Evolutionary conservation across 1,284 basidiomycete species (phyloP), one percentile per base, ranked within the genome.

Genomic region (Sporisorium reilianum): DNA sequence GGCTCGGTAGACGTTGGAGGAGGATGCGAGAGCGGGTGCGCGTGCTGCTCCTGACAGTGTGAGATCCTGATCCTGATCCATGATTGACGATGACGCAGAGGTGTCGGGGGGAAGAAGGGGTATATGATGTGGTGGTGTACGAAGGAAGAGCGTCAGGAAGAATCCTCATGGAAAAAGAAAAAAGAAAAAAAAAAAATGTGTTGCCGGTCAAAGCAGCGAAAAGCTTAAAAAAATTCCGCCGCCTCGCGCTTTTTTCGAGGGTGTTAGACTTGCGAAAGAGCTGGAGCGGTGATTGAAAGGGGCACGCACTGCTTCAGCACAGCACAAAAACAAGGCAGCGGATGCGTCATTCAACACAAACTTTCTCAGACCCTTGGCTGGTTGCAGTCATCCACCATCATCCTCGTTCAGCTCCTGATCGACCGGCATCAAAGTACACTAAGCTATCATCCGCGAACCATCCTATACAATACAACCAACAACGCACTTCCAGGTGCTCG

Each of bases 341-440:
- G 66, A 69, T 64, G 61, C 60, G 66, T 69, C 66, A 69, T 59
- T 63, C 60, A 69, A 69, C 66, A 69, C 56, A 51, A 45, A 57
- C 52, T 25, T 12, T 16, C 26, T 32, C 40, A 52, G 38, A 54
- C 40, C 25, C 40, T 54, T n/a, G 18, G 30, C 26, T 50, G 8
- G 49, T 42, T 42, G 52, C 20, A 4, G 16, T 46, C 55, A 23
- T 48, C 55, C 20, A 56, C 55, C 46, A 57, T 22, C 34, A 22
- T 34, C 46, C 26, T 48, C 8, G 30, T 28, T 30, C 11, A 18
- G 7, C 26, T 30, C n/a, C 45, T 28, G 18, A 30, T 12, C 18
- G 14, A 28, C n/a, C 18, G 23, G 5, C 23, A 26, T 16, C 42
- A 8, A 45, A 26, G 26, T 10, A 28, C 9, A 28, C 25, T 25